Evolutionary conservation across 306 rosid genomes (phyloP), one percentile per base, ranked within the genome.

Genomic region (Delonix regia): DNA sequence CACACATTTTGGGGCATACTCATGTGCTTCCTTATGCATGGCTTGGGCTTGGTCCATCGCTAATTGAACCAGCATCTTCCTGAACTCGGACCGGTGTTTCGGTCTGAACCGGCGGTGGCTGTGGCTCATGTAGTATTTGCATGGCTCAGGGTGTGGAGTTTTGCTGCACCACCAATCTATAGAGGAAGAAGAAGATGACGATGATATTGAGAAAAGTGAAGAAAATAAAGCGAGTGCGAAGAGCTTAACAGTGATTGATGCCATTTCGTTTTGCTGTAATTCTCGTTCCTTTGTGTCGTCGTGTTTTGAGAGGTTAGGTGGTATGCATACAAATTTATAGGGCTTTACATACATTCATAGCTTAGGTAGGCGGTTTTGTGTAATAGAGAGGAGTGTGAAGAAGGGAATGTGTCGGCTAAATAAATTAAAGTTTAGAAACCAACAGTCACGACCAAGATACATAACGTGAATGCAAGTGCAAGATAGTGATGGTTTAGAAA

Each of bases 151-250:
- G 72, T 94, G 86, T 19, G 97, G 98, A 1, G 96, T 92, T 76
- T 80, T 83, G 71, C 76, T 71, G 90, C 98, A 94, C 98, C 98
- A 94, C 83, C 81, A 80, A 33, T 71, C 83, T 33, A 92, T 84
- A 72, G 79, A 61, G 48, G 51, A 52, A 11, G 65, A 78, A 15
- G 93, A 74, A 8, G 79, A n/a, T 15, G 85, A 77, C 5, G 80
- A 24, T 18, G 85, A 89, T 28, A 80, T 59, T 57, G 81, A 82
- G 77, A 88, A 76, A 52, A 78, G 15, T 63, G 86, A 71, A 34
- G 81, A 86, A 22, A 85, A 70, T 42, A 85, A 38, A 27, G 77
- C 11, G 38, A 86, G 62, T 28, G 78, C 5, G 0, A 83, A 45
- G 53, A 80, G 80, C 60, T 59, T 88, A 65, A 41, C 74, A 69